Conservation (phyloP, 129 eudicot genomes). For the Flaveria bidentis region DNA sequence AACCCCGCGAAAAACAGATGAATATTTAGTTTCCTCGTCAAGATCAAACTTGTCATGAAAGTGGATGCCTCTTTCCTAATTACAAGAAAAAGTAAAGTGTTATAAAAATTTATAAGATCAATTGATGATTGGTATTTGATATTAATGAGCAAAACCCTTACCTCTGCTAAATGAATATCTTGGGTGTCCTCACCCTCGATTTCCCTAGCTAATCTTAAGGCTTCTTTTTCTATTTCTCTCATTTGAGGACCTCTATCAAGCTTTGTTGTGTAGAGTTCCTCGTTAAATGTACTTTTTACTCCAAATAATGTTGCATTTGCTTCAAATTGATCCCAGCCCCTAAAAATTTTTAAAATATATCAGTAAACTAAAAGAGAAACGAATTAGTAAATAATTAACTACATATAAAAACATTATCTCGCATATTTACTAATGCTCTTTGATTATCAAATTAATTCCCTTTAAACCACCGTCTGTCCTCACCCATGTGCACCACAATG, state of each 20-base stretch:
- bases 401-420: conserved; percentile 7
- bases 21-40: conserved; percentile 89
- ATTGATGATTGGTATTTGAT: background rate
- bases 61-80: conserved; percentile 83
- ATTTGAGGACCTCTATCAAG: conserved; percentile 91
- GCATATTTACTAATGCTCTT: background rate
- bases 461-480: background rate
- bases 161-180: conserved; percentile 99
- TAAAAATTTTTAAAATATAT: conserved; percentile 22
- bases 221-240: conserved; percentile 84
- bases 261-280: conserved; percentile 92
- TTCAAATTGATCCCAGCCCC: conserved; percentile 98
- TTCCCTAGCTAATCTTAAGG: conserved; percentile 89
- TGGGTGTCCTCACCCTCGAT: conserved; percentile 89
- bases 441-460: background rate
- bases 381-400: background rate
- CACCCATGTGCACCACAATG: background rate
- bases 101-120: background rate
- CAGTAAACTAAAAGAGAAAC: conserved; percentile 8
- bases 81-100: conserved; percentile 4
- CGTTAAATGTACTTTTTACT: conserved; percentile 90
- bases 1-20: conserved; percentile 70
- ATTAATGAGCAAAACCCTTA: conserved; percentile 21
- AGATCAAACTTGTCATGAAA: conserved; percentile 58
- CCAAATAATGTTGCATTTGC: conserved; percentile 90